Evolutionary conservation across 495 filamentous ascomycete species (phyloP), one percentile per base, ranked within the genome.

Genomic region (Trichoderma erinaceum): DNA sequence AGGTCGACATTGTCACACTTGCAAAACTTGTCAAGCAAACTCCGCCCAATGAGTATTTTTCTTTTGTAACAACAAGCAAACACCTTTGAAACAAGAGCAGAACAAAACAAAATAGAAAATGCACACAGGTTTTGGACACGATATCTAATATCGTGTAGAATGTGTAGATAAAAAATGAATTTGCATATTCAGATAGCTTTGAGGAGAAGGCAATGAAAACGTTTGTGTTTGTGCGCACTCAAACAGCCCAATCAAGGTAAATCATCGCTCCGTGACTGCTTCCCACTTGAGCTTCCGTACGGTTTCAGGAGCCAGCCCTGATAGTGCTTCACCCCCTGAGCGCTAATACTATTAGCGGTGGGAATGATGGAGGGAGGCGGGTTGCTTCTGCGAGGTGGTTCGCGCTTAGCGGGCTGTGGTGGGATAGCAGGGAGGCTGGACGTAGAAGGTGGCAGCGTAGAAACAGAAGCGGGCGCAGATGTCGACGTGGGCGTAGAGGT

Each of bases 401-500:
- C 71, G 38, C 64, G 67, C 63, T 70, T 73, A 58, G 70, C 61
- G 16, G 74, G 71, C 35, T 50, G 64, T 21, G 73, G 69, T 23
- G 73, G 56, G 56, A 61, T 61, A 18, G 70, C 12, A 69, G 66
- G 25, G 68, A 67, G 12, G 71, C 41, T 23, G 32, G 65, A 66
- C 41, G 65, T 46, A 23, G 65, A 43, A 25, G 65, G 65, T 29
- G 44, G 43, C 27, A 66, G 41, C 15, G 32, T 46, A 43, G 32
- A 27, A 66, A 23, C 61, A 43, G 64, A 66, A 25, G 25, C 56
- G 16, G 65, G 50, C 1, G 65, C 41, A 41, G 64, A 43, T 4
- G 35, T 35, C n/a, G 41, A 23, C 10, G 64, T 23, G 8, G 10
- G 12, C 12, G 64, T 15, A 65, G 64, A 27, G 44, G 35, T 43